phyloP scores from a whole-genome alignment of 768 basidiomycete species.

The Termitomyces sp. region DNA sequence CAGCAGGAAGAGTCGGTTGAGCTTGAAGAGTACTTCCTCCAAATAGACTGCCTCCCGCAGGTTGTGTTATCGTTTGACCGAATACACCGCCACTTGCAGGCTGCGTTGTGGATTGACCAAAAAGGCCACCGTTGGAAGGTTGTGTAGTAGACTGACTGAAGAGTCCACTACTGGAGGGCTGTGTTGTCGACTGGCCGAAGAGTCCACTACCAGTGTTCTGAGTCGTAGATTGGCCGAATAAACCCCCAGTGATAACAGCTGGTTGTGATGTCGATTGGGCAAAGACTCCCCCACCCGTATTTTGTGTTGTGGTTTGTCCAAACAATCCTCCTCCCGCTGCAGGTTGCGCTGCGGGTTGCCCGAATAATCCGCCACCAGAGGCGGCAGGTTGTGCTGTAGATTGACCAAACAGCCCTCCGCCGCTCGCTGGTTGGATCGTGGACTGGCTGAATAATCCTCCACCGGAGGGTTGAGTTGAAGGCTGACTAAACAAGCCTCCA shows the following conservation, averaged over 20 bases:
- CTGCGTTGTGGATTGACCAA: constrained; percentile 19
- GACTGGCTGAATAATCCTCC: constrained; percentile 27
- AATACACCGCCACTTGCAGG: constrained; percentile 19
- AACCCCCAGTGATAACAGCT: background rate
- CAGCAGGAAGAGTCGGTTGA: constrained; percentile 23
- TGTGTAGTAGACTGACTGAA: constrained; percentile 14
- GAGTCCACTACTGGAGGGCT: constrained; percentile 7
- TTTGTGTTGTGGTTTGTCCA: constrained; percentile 18
- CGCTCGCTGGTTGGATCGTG: constrained; percentile 13
- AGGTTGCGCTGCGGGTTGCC: constrained; percentile 10
- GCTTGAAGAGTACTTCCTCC: constrained; percentile 23
- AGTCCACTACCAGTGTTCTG: constrained; percentile 5
- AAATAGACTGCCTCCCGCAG: constrained; percentile 14
- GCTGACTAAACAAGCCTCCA: constrained; percentile 21
- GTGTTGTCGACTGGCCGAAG: constrained; percentile 15
- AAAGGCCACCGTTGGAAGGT: constrained; percentile 19
- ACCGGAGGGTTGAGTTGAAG: constrained; percentile 3
- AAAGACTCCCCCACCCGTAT: constrained; percentile 7
- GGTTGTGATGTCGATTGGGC: constrained; percentile 12
- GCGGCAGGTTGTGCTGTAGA: constrained; percentile 3
- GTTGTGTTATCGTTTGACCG: constrained; percentile 19
- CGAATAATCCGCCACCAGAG: constrained; percentile 10
- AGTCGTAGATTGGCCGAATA: constrained; percentile 14
- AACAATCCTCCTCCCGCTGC: constrained; percentile 24
- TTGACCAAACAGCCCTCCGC: constrained; percentile 27